Conservation (phyloP, 345 rosid species). For the Reutealis trisperma region DNA sequence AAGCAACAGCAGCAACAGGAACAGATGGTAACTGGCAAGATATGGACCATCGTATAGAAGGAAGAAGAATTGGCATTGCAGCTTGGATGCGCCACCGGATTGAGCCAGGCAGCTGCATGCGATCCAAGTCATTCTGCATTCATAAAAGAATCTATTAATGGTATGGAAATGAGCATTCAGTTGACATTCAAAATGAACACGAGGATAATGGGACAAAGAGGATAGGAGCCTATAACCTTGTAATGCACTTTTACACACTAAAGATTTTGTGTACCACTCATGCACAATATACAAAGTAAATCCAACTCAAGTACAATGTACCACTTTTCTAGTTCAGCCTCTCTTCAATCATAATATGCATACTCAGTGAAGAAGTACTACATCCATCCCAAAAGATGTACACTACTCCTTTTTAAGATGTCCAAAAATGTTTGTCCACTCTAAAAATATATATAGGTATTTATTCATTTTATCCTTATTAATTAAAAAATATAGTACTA, state of each 20-base stretch:
- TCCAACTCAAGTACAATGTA: background rate
- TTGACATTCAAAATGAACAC: background rate
- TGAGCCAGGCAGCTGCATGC: conserved; percentile 85
- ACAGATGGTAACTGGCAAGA: conserved; percentile 80
- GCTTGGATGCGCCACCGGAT: conserved; percentile 94
- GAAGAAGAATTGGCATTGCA: conserved; percentile 77
- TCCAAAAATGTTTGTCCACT: too few relatives aligned
- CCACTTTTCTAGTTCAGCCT: background rate
- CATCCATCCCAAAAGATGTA: too few relatives aligned
- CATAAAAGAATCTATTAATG: conserved; percentile 2
- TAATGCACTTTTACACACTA: background rate
- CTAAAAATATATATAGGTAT: too few relatives aligned
- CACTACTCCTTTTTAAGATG: too few relatives aligned
- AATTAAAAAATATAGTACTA: too few relatives aligned
- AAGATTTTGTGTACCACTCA: too few relatives aligned
- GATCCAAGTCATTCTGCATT: conserved; percentile 84
- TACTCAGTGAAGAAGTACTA: too few relatives aligned
- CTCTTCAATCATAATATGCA: background rate
- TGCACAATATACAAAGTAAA: background rate
- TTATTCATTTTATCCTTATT: too few relatives aligned
- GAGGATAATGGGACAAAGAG: background rate
- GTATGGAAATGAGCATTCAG: background rate
- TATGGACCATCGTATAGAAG: conserved; percentile 55
- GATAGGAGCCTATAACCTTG: background rate
- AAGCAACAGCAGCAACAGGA: conserved; percentile 55